phyloP scores from a whole-genome alignment of 2,329 filamentous ascomycete genomes.

The Fusarium pseudoanthophilum region DNA sequence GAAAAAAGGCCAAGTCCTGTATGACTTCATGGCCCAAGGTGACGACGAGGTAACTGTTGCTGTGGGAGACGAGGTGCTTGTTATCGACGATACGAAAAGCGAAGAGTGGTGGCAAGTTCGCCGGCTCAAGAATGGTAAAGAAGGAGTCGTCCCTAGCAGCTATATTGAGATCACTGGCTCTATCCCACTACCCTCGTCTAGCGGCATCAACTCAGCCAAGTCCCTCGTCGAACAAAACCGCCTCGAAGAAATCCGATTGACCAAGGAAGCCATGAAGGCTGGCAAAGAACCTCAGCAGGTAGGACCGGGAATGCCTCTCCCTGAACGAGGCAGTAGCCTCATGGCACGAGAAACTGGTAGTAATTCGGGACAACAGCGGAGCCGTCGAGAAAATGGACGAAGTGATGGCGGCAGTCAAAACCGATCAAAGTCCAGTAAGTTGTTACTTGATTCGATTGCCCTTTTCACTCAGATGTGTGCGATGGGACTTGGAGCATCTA shows the following conservation, averaged over 20 bases:
- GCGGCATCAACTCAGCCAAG: constrained; percentile 62
- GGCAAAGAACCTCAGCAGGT: constrained; percentile 70
- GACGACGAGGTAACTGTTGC: constrained; percentile 96
- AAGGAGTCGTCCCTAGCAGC: constrained; percentile 95
- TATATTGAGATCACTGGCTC: constrained; percentile 90
- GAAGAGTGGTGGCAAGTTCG: constrained; percentile 99
- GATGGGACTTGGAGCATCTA: not conserved
- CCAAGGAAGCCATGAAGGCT: constrained; percentile 80
- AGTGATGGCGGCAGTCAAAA: constrained; percentile 64
- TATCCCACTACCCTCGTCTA: constrained; percentile 60
- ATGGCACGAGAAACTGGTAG: constrained; percentile 73
- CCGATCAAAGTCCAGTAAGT: constrained; percentile 77
- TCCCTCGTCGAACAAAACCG: constrained; percentile 82
- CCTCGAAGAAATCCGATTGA: constrained; percentile 83
- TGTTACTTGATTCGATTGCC: not conserved
- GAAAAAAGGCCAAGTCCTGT: constrained; percentile 88
- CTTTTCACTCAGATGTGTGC: not conserved
- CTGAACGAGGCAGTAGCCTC: constrained; percentile 83
- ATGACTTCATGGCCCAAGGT: constrained; percentile 96
- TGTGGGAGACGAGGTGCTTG: constrained; percentile 87
- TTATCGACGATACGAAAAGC: constrained; percentile 90
- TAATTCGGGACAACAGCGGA: constrained; percentile 77
- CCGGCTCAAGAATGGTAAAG: constrained; percentile 88
- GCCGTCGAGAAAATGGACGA: constrained; percentile 73
- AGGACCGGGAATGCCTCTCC: constrained; percentile 80